Conservation (phyloP, 192 early-diverging fungal genomes). For the Backusella australiensis region DNA sequence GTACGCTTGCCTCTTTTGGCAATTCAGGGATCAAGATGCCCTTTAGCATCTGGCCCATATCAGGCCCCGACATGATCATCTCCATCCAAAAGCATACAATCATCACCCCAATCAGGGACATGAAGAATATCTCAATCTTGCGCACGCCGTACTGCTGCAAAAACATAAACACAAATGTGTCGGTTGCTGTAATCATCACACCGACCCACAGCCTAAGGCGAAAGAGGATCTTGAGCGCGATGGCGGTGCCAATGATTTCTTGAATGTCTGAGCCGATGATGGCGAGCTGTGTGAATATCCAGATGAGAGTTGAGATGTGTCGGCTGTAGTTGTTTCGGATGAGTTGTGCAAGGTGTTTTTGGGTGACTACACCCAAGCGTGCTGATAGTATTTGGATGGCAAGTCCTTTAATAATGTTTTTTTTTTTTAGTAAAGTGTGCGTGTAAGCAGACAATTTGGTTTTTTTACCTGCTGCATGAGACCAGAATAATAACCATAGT, state of each 20-base stretch:
- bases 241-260: conserved; percentile 89
- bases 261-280: conserved; percentile 75
- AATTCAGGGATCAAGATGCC: conserved; percentile 58
- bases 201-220: conserved; percentile 65
- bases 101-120: conserved; percentile 69
- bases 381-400: conserved; percentile 61
- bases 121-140: conserved; percentile 73
- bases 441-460: not conserved
- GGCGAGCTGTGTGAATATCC: conserved; percentile 60
- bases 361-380: conserved; percentile 63
- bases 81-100: conserved; percentile 77
- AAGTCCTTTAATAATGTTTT: conserved; percentile 32
- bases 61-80: conserved; percentile 51
- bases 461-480: conserved; percentile 52
- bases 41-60: conserved; percentile 42
- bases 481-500: conserved; percentile 64
- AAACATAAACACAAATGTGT: conserved; percentile 77
- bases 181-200: conserved; percentile 70
- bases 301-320: conserved; percentile 44
- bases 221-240: conserved; percentile 80
- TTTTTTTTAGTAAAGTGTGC: not conserved
- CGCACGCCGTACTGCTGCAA: conserved; percentile 61
- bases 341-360: conserved; percentile 59
- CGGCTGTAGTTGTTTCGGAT: conserved; percentile 48
- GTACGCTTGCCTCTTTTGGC: conserved; percentile 52